Evolutionary conservation across 805 yeast species (phyloP).

Genomic region (Suhomyces pyralidae): DNA sequence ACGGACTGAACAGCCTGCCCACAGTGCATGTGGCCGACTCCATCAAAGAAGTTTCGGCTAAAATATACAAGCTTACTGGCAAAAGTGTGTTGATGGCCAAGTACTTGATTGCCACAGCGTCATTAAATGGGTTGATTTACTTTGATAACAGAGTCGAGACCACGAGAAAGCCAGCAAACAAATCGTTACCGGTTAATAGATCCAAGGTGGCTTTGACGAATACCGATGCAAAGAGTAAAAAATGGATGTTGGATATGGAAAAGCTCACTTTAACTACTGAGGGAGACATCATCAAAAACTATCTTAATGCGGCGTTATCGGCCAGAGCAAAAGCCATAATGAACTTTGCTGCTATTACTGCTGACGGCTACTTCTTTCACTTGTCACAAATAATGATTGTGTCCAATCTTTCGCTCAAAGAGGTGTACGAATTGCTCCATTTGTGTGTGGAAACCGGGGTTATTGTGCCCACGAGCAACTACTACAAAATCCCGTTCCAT

Average conservation of each 20-base stretch:
- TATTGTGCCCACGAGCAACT: constrained; percentile 38
- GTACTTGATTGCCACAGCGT: neutral
- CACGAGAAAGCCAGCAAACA: neutral
- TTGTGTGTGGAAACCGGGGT: constrained; percentile 31
- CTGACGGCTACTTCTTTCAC: constrained; percentile 32
- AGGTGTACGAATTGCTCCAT: constrained; percentile 30
- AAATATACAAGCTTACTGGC: neutral
- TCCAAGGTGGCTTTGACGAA: neutral
- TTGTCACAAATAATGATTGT: constrained; percentile 39
- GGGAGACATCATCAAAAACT: neutral
- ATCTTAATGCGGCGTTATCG: constrained; percentile 8
- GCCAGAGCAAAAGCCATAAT: constrained; percentile 20
- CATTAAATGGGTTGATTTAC: neutral
- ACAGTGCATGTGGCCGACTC: neutral
- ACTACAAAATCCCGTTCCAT: constrained; percentile 49
- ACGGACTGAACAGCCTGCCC: neutral
- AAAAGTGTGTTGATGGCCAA: neutral
- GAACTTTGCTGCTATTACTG: constrained; percentile 43
- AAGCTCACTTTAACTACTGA: no score
- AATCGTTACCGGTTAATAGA: neutral
- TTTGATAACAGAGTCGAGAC: neutral
- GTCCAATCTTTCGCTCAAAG: constrained; percentile 29
- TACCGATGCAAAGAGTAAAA: neutral
- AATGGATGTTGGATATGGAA: neutral
- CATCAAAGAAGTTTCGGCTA: neutral